phyloP scores from a whole-genome alignment of 768 basidiomycete genomes.

The Agrocybe chaxingu region DNA sequence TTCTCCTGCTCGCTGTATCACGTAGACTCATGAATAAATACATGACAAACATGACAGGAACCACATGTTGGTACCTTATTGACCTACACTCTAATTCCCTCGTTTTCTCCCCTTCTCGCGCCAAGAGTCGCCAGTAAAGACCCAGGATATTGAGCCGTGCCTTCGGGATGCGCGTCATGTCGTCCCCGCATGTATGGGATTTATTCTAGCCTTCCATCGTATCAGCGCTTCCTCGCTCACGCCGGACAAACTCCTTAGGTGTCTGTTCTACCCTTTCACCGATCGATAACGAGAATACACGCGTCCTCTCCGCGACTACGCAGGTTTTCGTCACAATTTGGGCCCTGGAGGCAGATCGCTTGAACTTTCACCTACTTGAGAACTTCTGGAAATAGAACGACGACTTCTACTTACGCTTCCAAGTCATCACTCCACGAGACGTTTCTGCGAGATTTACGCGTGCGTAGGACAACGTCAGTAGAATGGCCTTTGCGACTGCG shows the following conservation, averaged over 20 bases:
- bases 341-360: conserved; percentile 1
- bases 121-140: background rate
- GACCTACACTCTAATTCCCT: too few species aligned
- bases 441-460: conserved; percentile 22
- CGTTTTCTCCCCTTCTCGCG: background rate
- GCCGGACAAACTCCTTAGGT: conserved; percentile 14
- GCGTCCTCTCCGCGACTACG: background rate
- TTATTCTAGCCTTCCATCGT: conserved; percentile 5
- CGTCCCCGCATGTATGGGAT: background rate
- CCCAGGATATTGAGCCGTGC: background rate
- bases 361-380: background rate
- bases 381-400: conserved; percentile 1
- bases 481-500: conserved; percentile 2
- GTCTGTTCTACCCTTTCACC: conserved; percentile 11
- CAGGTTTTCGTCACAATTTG: background rate
- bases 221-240: conserved; percentile 4
- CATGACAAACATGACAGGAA: too few species aligned
- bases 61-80: too few species aligned
- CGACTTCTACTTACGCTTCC: background rate
- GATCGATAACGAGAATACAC: conserved; percentile 5
- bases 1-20: too few species aligned
- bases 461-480: conserved; percentile 1
- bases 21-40: too few species aligned
- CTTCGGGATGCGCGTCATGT: background rate
- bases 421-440: conserved; percentile 2